These are phyloP conservation scores for Hemisphaericaspora subhashii DNA, from an alignment of 1,139 yeast genomes.

Conservation along the genomic window DNA sequence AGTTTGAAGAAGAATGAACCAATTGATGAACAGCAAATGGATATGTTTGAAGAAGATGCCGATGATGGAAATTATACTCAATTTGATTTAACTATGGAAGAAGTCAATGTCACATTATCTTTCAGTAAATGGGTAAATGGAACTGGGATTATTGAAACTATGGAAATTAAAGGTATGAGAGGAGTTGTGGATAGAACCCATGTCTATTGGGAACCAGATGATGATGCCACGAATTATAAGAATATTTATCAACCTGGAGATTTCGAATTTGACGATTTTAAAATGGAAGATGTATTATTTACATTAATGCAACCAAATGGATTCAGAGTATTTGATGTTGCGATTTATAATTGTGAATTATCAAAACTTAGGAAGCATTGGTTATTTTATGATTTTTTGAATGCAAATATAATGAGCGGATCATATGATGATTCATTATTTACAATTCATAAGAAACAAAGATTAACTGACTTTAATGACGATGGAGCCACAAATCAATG, in stretches of 20 bases:
- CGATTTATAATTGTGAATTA: slow-evolving; percentile 81
- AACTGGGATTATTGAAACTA: slow-evolving; percentile 78
- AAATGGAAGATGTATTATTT: slow-evolving; percentile 80
- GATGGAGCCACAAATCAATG: slow-evolving; percentile 27
- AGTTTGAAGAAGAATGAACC: slow-evolving; percentile 21
- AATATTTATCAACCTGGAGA: slow-evolving; percentile 81
- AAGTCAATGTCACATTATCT: slow-evolving; percentile 76
- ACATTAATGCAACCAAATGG: slow-evolving; percentile 78
- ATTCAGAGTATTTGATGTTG: slow-evolving; percentile 81
- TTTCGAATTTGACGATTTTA: slow-evolving; percentile 83
- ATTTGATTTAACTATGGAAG: slow-evolving; percentile 86
- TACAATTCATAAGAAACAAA: slow-evolving; percentile 81
- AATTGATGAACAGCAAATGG: slow-evolving; percentile 21
- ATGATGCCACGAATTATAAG: slow-evolving; percentile 79
- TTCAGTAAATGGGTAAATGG: slow-evolving; percentile 89
- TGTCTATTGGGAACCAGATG: slow-evolving; percentile 78
- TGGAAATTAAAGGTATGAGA: slow-evolving; percentile 79
- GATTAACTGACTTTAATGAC: slow-evolving; percentile 42
- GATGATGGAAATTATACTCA: slow-evolving; percentile 97
- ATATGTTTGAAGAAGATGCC: slow-evolving; percentile 65
- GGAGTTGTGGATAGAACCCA: slow-evolving; percentile 92
- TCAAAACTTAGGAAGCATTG: slow-evolving; percentile 84
- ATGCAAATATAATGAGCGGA: slow-evolving; percentile 85
- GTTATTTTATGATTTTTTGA: slow-evolving; percentile 83
- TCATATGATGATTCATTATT: slow-evolving; percentile 90